These are phyloP conservation scores for Logfia minima DNA, from an alignment of 129 eudicot genomes.

Conservation along the genomic window DNA sequence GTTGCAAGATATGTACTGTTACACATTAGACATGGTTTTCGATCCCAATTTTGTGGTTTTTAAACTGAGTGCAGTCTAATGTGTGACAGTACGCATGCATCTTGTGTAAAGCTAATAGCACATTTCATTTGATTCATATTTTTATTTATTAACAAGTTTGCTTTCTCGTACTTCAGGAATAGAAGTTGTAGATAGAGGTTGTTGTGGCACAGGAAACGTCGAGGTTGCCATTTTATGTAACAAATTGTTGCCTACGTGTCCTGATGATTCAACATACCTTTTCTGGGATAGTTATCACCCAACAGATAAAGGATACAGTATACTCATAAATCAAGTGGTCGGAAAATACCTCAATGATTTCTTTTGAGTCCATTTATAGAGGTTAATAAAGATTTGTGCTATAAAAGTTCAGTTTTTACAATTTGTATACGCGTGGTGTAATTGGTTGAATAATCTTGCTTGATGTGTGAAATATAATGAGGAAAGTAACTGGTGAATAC, in stretches of 20 bases:
- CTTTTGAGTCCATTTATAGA: constrained; percentile 8
- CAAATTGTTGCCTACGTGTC: constrained; percentile 33
- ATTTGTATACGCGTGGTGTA: not conserved
- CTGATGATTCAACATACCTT: constrained; percentile 41
- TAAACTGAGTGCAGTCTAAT: too few relatives aligned
- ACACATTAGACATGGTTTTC: not conserved
- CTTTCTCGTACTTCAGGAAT: constrained; percentile 40
- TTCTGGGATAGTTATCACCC: constrained; percentile 83
- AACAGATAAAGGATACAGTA: constrained; percentile 45
- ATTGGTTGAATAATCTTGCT: not conserved
- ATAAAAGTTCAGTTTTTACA: too few relatives aligned
- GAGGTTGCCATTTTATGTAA: constrained; percentile 60
- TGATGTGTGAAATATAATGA: not conserved
- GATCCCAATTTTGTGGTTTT: too few relatives aligned
- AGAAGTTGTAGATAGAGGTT: constrained; percentile 49
- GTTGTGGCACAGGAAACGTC: constrained; percentile 67
- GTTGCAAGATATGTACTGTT: not conserved
- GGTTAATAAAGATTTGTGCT: too few relatives aligned
- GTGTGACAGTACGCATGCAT: too few relatives aligned
- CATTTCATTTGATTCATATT: not conserved
- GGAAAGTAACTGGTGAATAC: not conserved
- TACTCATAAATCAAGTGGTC: constrained; percentile 34
- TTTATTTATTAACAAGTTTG: not conserved
- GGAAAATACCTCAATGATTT: constrained; percentile 23
- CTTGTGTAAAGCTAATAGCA: too few relatives aligned